Percentiles rank a stretch among this genome's conserved stretches.
Evolutionary conservation across 2,329 filamentous ascomycete genomes (phyloP).

Genomic region (Xylaria sp.): DNA sequence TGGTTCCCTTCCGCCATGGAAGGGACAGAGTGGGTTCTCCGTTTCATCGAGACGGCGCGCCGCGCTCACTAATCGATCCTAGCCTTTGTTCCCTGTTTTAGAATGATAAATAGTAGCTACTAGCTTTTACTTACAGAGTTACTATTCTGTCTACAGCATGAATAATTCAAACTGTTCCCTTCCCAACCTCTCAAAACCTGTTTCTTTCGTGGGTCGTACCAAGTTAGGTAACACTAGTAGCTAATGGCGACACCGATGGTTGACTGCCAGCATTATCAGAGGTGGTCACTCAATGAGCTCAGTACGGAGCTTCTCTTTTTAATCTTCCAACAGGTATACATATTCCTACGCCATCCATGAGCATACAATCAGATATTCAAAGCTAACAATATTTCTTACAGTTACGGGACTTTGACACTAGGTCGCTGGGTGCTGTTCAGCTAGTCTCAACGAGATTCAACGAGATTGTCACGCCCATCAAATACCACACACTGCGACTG

Average conservation of each 20-base stretch:
- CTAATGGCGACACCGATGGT: constrained; percentile 27
- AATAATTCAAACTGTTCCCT: not conserved
- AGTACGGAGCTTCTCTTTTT: constrained; percentile 52
- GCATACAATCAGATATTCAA: not conserved
- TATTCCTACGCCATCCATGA: constrained; percentile 1
- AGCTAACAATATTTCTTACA: constrained; percentile 34
- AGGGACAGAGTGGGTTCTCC: not conserved
- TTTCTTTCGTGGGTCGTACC: not conserved
- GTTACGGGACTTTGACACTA: constrained; percentile 47
- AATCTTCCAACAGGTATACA: constrained; percentile 49
- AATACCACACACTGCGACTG: constrained; percentile 48
- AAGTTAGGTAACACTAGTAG: constrained; percentile 7
- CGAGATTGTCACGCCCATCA: constrained; percentile 50
- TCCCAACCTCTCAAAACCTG: not conserved
- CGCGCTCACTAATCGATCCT: not conserved
- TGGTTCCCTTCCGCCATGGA: not conserved
- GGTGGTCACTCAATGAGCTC: constrained; percentile 44
- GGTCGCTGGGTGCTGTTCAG: constrained; percentile 45
- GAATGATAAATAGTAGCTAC: not conserved
- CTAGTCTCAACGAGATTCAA: constrained; percentile 48
- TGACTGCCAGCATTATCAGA: constrained; percentile 15
- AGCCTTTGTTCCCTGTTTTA: constrained; percentile 1
- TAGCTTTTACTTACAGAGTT: not conserved
- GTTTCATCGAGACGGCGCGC: constrained; percentile 1
- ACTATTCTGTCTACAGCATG: not conserved